Evolutionary conservation across 805 yeast genomes (phyloP), one percentile per base, ranked within the genome.

Genomic region (Candida endomychidarum): DNA sequence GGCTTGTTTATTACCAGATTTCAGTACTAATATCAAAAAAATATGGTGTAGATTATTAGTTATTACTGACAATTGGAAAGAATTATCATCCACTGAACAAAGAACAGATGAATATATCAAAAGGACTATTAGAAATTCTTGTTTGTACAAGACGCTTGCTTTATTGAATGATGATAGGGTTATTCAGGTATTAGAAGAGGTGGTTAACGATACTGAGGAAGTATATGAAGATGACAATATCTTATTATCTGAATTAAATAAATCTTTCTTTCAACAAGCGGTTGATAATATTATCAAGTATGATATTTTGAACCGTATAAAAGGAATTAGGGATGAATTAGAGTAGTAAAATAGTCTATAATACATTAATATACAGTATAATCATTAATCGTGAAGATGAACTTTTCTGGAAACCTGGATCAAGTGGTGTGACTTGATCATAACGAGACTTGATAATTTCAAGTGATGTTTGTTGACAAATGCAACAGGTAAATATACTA

Each of bases 41-140:
- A 59, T 81, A 0, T 84, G 90, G 88, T 69, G 76, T 47, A 65
- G 89, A 46, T 65, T 83, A 33, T 58, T 85, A 15, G 16, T 60
- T 65, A 34, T 58, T 50, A 45, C 63, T 2, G 84, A 82, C 47
- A 69, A 77, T 46, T 78, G 86, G 83, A 45, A 54, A 5, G 52
- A 57, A 14, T 57, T 77, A 10, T 54, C 59, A 5, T 43, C 57
- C 23, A 52, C 63, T 5, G 60, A 67, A 40, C 60, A 57, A 35
- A 61, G 69, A 37, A 57, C 72, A 2, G 76, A 71, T 35, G 75
- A 72, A 26, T 64, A 52, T 40, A 56, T 65, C 25, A 67, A 66
- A 50, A 56, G 58, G 16, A 62, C 58, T 37, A 56, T 74, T 3
- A 66, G 60, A 30, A 62, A 65, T 14, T 73, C 81, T 1, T 50